Evolutionary conservation across 108 stramenopile species (phyloP), one percentile per base, ranked within the genome.

Genomic region (Fragilariopsis cylindrus): DNA sequence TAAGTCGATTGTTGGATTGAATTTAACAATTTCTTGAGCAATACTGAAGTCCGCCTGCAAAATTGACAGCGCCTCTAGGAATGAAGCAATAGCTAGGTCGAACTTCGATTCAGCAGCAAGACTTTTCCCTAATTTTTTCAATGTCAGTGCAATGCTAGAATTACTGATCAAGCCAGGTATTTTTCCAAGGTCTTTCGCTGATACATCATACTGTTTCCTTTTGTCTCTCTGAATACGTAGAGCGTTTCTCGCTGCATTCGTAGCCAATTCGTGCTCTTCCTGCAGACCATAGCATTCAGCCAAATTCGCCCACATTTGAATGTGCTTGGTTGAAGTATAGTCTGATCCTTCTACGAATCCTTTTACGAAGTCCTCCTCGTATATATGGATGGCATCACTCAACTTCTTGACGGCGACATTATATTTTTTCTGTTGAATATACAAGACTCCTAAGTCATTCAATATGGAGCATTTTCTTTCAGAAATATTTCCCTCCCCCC

Each of bases 261-360:
- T 44, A 39, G 79, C 76, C n/a, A 70, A 47, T 4, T 58, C 63
- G 45, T 43, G 76, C 13, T 80, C 67, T 30, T 50, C 44, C 21
- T 45, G 48, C 18, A 68, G 44, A 3, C 46, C 50, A 46, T 75
- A 70, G 49, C 79, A 80, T 54, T 81, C 73, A 9, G 57, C 80
- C 15, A 84, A 52, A 63, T 84, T 80, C 57, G 71, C 40, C 79
- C 80, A 81, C 0, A 84, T 47, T 53, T 80, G 76, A 18, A 74
- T 72, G 0, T 68, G 54, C 44, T 76, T 66, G 46, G 65, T 16
- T 45, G 55, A 62, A 48, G 57, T 48, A 41, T 21, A 73, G 40
- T 69, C 63, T 6, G 62, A 63, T 63, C 43, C 7, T 12, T 63
- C 62, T 30, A 30, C 30, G 2, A 30, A 30, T 4, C 21, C 13